phyloP scores from a whole-genome alignment of 441 rosid species.

The Rhodomyrtus psidioides region DNA sequence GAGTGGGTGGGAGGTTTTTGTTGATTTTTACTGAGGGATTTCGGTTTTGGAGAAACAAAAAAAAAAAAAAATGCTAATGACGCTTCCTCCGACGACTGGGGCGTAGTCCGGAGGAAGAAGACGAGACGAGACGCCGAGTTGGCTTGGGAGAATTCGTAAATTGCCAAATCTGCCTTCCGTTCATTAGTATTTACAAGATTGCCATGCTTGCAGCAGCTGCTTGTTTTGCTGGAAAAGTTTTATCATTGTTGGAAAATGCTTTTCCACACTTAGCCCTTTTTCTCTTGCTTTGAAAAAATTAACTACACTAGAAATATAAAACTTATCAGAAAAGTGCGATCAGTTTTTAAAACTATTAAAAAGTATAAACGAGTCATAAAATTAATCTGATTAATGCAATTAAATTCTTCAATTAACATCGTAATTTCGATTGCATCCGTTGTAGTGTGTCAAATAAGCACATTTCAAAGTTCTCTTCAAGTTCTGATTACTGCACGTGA shows the following conservation, averaged over 20 bases:
- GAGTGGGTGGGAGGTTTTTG: not conserved
- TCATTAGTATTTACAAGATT: not conserved
- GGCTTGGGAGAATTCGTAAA: not conserved
- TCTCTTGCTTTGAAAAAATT: not conserved
- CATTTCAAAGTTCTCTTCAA: no score
- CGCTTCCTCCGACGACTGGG: not conserved
- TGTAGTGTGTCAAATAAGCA: no score
- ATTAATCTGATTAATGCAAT: no score
- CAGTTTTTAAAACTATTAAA: no score
- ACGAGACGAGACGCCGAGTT: not conserved
- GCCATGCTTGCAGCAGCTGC: not conserved
- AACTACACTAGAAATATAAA: no score
- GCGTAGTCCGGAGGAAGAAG: not conserved
- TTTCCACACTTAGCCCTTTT: not conserved
- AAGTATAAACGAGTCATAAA: no score
- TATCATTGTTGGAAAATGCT: not conserved
- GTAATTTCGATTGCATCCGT: no score
- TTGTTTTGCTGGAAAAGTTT: not conserved
- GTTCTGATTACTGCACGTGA: no score
- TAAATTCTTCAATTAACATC: no score
- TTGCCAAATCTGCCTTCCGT: not conserved
- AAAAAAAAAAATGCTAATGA: not conserved
- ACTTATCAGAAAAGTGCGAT: no score
- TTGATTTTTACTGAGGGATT: not conserved
- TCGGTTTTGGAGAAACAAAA: not conserved